A percentile compares a stretch with the other conserved stretches of the same genome.
phyloP scores from a whole-genome alignment of 345 rosid genomes.

The Capsella bursapastoris region DNA sequence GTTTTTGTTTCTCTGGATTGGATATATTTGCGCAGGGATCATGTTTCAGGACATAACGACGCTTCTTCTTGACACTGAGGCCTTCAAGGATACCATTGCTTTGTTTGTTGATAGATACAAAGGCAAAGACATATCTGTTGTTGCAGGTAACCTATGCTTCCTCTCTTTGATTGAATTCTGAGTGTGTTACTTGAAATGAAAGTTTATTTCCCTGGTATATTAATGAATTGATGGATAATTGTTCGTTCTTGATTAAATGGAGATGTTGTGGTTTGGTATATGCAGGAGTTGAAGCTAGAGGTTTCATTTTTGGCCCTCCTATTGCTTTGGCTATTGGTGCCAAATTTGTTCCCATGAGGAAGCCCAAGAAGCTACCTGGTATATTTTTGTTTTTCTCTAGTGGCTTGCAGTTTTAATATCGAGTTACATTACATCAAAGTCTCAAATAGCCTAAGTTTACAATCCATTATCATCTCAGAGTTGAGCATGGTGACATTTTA shows the following conservation, averaged over 20 bases:
- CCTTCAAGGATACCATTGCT: constrained; percentile 78
- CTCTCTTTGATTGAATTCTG: background rate
- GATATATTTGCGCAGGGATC: constrained; percentile 59
- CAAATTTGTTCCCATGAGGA: constrained; percentile 97
- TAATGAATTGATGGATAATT: background rate
- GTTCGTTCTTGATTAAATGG: background rate
- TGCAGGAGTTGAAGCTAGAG: constrained; percentile 96
- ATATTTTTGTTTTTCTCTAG: background rate
- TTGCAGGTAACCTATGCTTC: constrained; percentile 58
- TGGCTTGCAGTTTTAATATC: background rate
- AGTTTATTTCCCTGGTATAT: constrained; percentile 11
- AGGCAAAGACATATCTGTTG: constrained; percentile 67
- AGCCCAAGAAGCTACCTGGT: constrained; percentile 98
- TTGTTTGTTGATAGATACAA: constrained; percentile 84
- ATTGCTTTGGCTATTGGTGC: constrained; percentile 99
- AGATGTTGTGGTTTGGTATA: constrained; percentile 15
- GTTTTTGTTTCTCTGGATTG: constrained; percentile 1
- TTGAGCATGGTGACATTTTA: constrained; percentile 7
- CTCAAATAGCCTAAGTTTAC: background rate
- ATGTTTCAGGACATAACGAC: constrained; percentile 91
- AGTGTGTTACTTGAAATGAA: background rate
- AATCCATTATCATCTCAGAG: background rate
- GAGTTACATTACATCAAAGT: background rate
- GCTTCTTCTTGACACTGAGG: constrained; percentile 70
- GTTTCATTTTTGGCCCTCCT: constrained; percentile 99